Base-by-base conservation (phyloP, 306 rosid genomes). In the Cucurbita maxima region DNA sequence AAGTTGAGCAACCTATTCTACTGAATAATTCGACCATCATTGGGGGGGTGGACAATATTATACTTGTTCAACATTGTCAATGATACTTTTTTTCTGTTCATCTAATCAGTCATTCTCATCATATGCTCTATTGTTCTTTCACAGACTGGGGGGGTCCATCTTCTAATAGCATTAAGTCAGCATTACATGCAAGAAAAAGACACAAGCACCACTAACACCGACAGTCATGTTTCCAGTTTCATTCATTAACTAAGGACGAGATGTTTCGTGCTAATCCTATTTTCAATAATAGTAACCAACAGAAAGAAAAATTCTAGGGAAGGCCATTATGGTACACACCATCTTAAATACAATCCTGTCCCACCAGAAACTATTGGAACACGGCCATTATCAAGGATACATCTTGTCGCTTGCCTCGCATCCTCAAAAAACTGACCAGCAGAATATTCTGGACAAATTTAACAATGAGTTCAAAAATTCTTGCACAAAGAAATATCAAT, bases 311-410 rank as follows among this genome's bases (percentile, higher is more conserved):
- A 58, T 20, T 67, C 68, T 45, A 85, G 76, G 76, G 73, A 41
- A 71, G 19, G 38, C 69, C 16, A 47, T 56, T 44, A 25, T 70
- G 43, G 72, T 74, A 74, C 88, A 71, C 83, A 94, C 98, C 98
- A 94, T 79, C 97, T 85, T 75, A 94, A 86, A 83, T 94, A 90
- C 82, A 94, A 79, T 78, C 97, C 98, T 47, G 95, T 94, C 75
- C 98, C 98, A 76, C 98, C 98, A 55, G 90, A 87, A 77, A 94
- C 92, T 60, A 94, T 83, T 45, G 98, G 98, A 80, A 94, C 94
- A 69, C 79, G 86, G 25, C 90, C 92, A 9, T 59, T 85, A 74
- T 87, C 92, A 81, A 90, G 94, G 85, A 90, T 84, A 72, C 67
- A 58, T 76, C 88, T 85, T 50, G 89, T 87, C 57, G 89, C 90